Percentiles rank a stretch among this genome's conserved stretches.
These are phyloP conservation scores for Fragaria nilgerrensis DNA, from an alignment of 306 rosid species.

Conservation along the genomic window DNA sequence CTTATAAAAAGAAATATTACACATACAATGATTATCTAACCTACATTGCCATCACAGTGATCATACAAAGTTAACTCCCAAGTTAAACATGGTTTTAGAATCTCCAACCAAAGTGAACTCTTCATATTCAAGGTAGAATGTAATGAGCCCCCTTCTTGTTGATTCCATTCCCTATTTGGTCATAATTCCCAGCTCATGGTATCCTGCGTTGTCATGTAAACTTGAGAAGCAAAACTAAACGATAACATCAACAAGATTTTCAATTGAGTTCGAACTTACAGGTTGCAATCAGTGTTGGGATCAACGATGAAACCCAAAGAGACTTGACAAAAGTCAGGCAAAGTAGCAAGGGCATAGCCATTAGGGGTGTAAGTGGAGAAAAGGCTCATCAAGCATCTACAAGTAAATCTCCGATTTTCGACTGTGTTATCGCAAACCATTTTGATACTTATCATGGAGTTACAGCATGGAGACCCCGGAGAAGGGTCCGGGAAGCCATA, in stretches of 20 bases:
- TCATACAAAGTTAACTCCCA: not conserved
- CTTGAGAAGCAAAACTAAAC: not conserved
- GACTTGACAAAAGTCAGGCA: slow-evolving; percentile 61
- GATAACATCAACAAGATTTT: not conserved
- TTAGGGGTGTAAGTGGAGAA: slow-evolving; percentile 37
- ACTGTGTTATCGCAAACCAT: slow-evolving; percentile 20
- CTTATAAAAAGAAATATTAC: not conserved
- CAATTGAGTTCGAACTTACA: slow-evolving; percentile 10
- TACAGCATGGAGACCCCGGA: slow-evolving; percentile 52
- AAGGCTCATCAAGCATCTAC: slow-evolving; percentile 50
- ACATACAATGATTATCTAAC: not conserved
- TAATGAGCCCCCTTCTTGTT: not conserved
- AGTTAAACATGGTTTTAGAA: not conserved
- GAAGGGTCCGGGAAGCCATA: slow-evolving; percentile 50
- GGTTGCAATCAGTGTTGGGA: slow-evolving; percentile 44
- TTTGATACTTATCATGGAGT: slow-evolving; percentile 43
- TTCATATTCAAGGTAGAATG: not conserved
- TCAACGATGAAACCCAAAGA: slow-evolving; percentile 52
- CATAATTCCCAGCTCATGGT: not conserved
- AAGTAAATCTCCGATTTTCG: slow-evolving; percentile 33
- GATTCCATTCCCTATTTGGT: not conserved
- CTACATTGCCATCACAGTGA: not conserved
- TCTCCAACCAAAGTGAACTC: not conserved
- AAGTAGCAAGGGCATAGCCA: slow-evolving; percentile 38
- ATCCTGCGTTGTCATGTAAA: slow-evolving; percentile 29